Conservation (phyloP, 1,284 basidiomycete genomes). For the Boletus austroedulis region DNA sequence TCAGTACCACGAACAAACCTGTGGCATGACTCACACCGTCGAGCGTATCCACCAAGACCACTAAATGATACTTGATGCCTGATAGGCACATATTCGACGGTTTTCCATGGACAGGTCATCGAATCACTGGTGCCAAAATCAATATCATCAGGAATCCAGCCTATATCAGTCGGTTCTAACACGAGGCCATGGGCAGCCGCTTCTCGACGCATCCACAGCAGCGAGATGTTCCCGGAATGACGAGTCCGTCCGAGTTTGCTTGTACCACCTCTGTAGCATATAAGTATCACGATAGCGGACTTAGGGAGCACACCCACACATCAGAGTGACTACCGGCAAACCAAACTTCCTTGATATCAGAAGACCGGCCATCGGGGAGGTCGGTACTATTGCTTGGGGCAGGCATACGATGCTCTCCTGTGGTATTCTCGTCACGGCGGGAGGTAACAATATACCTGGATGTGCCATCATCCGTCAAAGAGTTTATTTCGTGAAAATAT, state of each 20-base stretch:
- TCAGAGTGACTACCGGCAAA: slow-evolving; percentile 36
- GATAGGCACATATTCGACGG: slow-evolving; percentile 29
- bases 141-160: slow-evolving; percentile 31
- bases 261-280: slow-evolving; percentile 20
- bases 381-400: neutral
- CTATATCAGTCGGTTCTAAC: slow-evolving; percentile 21
- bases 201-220: slow-evolving; percentile 32
- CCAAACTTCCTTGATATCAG: slow-evolving; percentile 36
- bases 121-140: slow-evolving; percentile 22
- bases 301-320: slow-evolving; percentile 25
- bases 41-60: slow-evolving; percentile 9
- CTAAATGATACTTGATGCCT: slow-evolving; percentile 27
- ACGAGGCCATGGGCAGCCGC: slow-evolving; percentile 21
- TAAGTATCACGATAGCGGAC: neutral
- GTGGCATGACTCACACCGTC: slow-evolving; percentile 17
- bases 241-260: slow-evolving; percentile 9
- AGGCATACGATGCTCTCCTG: too few species aligned
- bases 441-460: slow-evolving; percentile 6
- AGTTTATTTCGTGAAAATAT: slow-evolving; percentile 32
- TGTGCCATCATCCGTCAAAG: neutral
- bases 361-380: too few species aligned
- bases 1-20: neutral
- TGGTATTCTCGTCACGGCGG: too few species aligned
- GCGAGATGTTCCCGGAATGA: slow-evolving; percentile 25
- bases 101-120: slow-evolving; percentile 19